Conservation (phyloP, 345 rosid species). For the Balakata baccata region DNA sequence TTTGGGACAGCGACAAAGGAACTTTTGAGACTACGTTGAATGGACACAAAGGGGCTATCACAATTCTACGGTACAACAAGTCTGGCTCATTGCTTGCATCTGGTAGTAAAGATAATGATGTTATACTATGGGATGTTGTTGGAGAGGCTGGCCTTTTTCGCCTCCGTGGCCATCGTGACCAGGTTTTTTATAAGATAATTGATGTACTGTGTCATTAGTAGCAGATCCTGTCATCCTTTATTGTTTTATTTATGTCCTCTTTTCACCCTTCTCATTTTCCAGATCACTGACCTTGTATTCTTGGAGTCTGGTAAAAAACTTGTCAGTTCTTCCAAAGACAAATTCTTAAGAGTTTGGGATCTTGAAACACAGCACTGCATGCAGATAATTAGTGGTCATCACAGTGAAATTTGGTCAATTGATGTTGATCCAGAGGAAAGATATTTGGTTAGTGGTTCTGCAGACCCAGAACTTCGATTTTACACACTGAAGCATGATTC, state of each 20-base stretch:
- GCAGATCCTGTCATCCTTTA: neutral
- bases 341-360: slow-evolving; percentile 97
- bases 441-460: slow-evolving; percentile 82
- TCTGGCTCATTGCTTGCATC: slow-evolving; percentile 78
- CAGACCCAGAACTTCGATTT: slow-evolving; percentile 79
- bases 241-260: neutral
- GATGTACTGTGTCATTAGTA: neutral
- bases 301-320: slow-evolving; percentile 84
- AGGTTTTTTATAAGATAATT: slow-evolving; percentile 41
- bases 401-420: slow-evolving; percentile 93
- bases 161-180: slow-evolving; percentile 88
- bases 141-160: slow-evolving; percentile 83
- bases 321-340: slow-evolving; percentile 89
- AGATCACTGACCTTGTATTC: slow-evolving; percentile 92
- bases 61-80: slow-evolving; percentile 61
- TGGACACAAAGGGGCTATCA: slow-evolving; percentile 88
- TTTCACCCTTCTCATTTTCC: slow-evolving; percentile 21
- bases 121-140: slow-evolving; percentile 91
- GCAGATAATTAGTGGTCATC: slow-evolving; percentile 92
- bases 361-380: slow-evolving; percentile 90
- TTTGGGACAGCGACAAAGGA: slow-evolving; percentile 86
- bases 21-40: slow-evolving; percentile 66
- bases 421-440: slow-evolving; percentile 81
- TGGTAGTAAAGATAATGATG: slow-evolving; percentile 90
- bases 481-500: slow-evolving; percentile 54